Percentiles rank a stretch among this genome's conserved stretches.
Conservation (phyloP, 495 filamentous ascomycete genomes). For the Penicillium malachiteum region DNA sequence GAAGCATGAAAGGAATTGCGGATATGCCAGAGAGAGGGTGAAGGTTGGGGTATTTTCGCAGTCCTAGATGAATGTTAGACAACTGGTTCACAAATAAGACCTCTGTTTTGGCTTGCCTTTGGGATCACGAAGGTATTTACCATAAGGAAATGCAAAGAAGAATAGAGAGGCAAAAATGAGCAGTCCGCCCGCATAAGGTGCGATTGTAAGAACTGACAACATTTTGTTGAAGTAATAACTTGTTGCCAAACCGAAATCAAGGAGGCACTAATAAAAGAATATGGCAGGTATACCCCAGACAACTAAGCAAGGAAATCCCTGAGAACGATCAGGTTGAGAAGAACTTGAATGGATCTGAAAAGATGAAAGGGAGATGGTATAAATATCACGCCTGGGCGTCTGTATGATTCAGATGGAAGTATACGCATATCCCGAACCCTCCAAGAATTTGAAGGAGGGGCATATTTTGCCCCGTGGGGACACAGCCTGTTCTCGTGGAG, state of each 20-base stretch:
- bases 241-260: background rate
- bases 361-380: slow-evolving; percentile 1
- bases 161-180: slow-evolving; percentile 31
- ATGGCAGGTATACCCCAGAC: background rate
- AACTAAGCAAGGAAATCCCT: background rate
- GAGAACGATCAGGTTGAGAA: background rate
- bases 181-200: slow-evolving; percentile 29
- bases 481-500: background rate
- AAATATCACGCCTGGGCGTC: slow-evolving; percentile 10
- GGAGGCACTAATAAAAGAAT: background rate
- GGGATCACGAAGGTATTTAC: slow-evolving; percentile 45
- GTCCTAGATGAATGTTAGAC: slow-evolving; percentile 22
- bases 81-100: background rate
- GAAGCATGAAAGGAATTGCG: slow-evolving; percentile 44
- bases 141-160: slow-evolving; percentile 40
- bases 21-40: slow-evolving; percentile 44
- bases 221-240: slow-evolving; percentile 6
- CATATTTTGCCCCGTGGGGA: slow-evolving; percentile 3
- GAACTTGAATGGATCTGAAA: background rate
- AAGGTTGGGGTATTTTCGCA: slow-evolving; percentile 51
- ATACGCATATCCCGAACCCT: background rate
- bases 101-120: slow-evolving; percentile 31
- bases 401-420: background rate
- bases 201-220: slow-evolving; percentile 22
- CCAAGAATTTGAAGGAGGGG: background rate